phyloP scores from a whole-genome alignment of 306 rosid genomes.

The Ormosia semicastrata region DNA sequence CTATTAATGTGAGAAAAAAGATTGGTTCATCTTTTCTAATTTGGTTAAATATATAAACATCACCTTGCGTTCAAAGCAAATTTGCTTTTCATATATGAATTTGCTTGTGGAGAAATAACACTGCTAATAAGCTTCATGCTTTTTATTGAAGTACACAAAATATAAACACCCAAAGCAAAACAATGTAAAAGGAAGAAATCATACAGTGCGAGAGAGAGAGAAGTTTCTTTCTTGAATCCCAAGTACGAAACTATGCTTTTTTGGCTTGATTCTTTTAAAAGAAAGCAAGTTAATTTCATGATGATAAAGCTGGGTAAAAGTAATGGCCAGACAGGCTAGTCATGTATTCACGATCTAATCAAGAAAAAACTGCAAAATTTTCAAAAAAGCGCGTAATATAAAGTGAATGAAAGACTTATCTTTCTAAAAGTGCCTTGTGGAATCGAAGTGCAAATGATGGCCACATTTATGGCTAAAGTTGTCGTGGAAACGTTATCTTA shows the following conservation, averaged over 20 bases:
- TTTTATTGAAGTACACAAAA: not conserved
- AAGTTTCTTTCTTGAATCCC: slow-evolving; percentile 15
- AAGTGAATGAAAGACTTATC: slow-evolving; percentile 41
- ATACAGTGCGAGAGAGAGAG: not conserved
- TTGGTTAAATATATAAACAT: not conserved
- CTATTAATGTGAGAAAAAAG: not conserved
- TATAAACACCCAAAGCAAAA: not conserved
- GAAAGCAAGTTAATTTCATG: slow-evolving; percentile 33
- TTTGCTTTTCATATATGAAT: not conserved
- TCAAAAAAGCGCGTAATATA: slow-evolving; percentile 45
- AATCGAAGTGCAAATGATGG: slow-evolving; percentile 40
- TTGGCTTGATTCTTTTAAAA: slow-evolving; percentile 32
- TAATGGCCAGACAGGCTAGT: slow-evolving; percentile 21
- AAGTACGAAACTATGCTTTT: slow-evolving; percentile 17
- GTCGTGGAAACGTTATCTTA: not conserved
- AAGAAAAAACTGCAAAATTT: slow-evolving; percentile 32
- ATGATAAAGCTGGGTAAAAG: slow-evolving; percentile 34
- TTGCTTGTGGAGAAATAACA: not conserved
- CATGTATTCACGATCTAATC: slow-evolving; percentile 34
- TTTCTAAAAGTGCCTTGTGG: slow-evolving; percentile 55
- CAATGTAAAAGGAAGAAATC: not conserved
- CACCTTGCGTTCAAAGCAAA: not conserved
- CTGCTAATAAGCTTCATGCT: not conserved
- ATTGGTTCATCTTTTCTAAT: not conserved
- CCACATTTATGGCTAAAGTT: slow-evolving; percentile 30